Evolutionary conservation across 495 filamentous ascomycete species (phyloP).

Genomic region (Hypoxylon trugodes): DNA sequence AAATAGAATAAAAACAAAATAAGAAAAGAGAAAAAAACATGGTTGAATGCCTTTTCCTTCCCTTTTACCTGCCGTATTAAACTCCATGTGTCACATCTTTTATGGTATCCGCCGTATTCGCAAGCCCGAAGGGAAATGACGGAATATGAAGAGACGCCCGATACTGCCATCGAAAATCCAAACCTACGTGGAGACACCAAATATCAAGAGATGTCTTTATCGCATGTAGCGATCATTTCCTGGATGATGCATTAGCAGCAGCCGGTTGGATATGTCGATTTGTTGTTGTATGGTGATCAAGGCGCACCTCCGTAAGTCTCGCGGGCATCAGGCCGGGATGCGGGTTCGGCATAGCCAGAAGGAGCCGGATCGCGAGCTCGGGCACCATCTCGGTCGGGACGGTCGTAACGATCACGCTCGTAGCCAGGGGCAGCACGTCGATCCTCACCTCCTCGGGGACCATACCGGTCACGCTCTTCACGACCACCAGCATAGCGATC

Average conservation of each 20-base stretch:
- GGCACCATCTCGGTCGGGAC: conserved; percentile 55
- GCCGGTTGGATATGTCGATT: conserved; percentile 19
- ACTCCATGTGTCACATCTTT: conserved; percentile 45
- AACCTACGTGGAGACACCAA: conserved; percentile 15
- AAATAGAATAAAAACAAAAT: conserved; percentile 24
- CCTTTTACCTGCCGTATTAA: conserved; percentile 50
- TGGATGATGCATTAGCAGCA: conserved; percentile 36
- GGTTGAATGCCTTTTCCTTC: conserved; percentile 47
- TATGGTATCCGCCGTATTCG: conserved; percentile 42
- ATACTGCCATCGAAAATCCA: conserved; percentile 23
- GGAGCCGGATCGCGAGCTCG: conserved; percentile 60
- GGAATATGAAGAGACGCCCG: conserved; percentile 29
- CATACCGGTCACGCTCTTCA: conserved; percentile 55
- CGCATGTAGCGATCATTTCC: conserved; percentile 32
- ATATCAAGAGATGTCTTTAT: conserved; percentile 15
- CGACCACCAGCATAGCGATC: conserved; percentile 53
- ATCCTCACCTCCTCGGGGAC: conserved; percentile 54
- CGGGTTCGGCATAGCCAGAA: conserved; percentile 64
- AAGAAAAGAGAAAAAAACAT: conserved; percentile 31
- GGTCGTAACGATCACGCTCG: conserved; percentile 65
- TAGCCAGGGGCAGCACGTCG: conserved; percentile 61
- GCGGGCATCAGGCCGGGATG: conserved; percentile 68
- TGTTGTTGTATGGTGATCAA: conserved; percentile 22
- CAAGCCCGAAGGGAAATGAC: conserved; percentile 40
- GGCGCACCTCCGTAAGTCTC: conserved; percentile 64